Base-by-base conservation (phyloP, 2,329 filamentous ascomycete species). In the Pyrenochaeta sp. region DNA sequence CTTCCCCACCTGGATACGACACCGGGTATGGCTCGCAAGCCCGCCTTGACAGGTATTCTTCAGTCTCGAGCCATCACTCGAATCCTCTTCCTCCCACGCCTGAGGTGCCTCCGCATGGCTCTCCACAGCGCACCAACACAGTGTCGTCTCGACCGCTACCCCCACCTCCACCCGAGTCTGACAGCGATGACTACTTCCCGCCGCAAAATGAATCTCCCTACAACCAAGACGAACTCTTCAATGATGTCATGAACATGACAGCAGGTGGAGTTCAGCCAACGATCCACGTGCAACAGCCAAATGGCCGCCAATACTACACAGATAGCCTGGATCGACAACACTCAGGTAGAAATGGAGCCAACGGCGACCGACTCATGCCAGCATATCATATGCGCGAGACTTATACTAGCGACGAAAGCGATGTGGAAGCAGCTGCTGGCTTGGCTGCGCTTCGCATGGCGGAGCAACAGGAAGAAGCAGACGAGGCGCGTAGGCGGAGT, bases 401-500 rank as follows among this genome's bases (percentile, higher is more conserved):
- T 9, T 75, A 74, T 48, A 61, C 64, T 2, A 76, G 82, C 58
- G 90, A 94, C 49, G 92, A 96, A 44, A 96, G 92, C 69, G 94
- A 98, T 69, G 87, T 90, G 0, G 94, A 97, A 74, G 94, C 90
- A 17, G 88, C 90, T 33, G 91, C 91, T 55, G 94, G 95, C 14
- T 79, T 96, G 45, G 85, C 90, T 70, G 92, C 92, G 61, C 87
- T 98, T 83, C 87, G 87, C 53, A 86, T 93, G 77, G 92, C 92
- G 4, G 92, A 96, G 56, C 85, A 92, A 72, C 83, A 87, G 71
- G 90, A 96, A 54, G 86, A 87, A 45, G 81, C 77, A 5, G 81
- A 84, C 39, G 82, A 82, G 56, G 79, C 77, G 17, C 85, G 87
- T 44, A 82, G 85, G 51, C 84, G 85, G 62, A 87, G 85, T 66